Evolutionary conservation across 164 flowering plant species (phyloP).

Genomic region (Houttuynia cordata): DNA sequence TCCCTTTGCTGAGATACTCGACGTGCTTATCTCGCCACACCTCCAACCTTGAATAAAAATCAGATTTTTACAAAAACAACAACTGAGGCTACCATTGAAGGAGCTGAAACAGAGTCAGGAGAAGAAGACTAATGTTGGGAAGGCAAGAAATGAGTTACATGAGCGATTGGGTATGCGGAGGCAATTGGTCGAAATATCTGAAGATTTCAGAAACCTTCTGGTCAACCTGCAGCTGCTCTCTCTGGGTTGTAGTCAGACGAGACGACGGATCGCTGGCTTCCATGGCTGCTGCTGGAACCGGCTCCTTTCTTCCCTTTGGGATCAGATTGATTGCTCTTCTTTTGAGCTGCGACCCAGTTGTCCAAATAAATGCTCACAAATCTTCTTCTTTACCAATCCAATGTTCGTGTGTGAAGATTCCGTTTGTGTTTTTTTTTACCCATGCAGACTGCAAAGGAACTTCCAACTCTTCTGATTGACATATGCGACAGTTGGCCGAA

Average conservation of each 20-base stretch:
- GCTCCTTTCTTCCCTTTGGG: background rate
- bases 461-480: no score
- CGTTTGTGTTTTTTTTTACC: no score
- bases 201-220: conserved; percentile 4
- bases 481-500: no score
- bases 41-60: conserved; percentile 38
- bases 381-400: no score
- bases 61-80: background rate
- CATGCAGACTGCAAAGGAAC: no score
- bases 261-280: background rate
- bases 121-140: background rate
- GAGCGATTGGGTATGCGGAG: conserved; percentile 3
- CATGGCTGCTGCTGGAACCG: background rate
- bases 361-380: no score
- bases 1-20: conserved; percentile 47
- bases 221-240: conserved; percentile 7
- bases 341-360: no score
- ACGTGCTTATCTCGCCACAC: conserved; percentile 51
- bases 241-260: conserved; percentile 3
- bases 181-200: background rate
- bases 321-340: no score
- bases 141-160: background rate
- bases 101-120: background rate
- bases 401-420: no score
- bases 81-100: background rate